Base-by-base conservation (phyloP, 2,329 filamentous ascomycete genomes). In the Fusarium torulosum region DNA sequence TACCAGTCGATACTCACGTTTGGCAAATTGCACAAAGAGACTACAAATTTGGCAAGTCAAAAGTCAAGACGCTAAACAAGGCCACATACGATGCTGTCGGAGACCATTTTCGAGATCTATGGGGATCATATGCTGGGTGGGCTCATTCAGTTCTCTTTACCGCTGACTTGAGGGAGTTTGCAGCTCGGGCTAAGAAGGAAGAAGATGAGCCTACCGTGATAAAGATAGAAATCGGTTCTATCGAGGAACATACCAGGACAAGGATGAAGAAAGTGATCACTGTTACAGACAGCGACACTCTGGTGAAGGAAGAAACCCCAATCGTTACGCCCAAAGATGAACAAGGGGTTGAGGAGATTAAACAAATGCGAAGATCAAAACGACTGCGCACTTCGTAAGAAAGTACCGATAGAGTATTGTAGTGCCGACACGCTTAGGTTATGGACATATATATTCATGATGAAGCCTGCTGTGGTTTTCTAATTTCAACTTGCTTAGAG, bases 11-110 rank as follows among this genome's bases (percentile, higher is more conserved):
- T 78, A 99, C 96, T 2, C 96, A 99, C 79, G 93, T 99, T 14
- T 98, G 94, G 95, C 94, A 98, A 81, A 98, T 99, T 75, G 96
- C 96, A 1, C 93, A 96, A 77, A 86, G 96, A 53, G 96, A 99
- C 78, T 99, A 99, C 80, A 94, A 90, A 60, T 97, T 99, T 73
- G 92, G 93, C 8, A 95, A 93, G 75, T 88, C 88, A 10, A 96
- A 94, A 75, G 91, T 79, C 63, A 95, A 94, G 75, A 95, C 93
- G 45, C 84, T 99, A 65, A 97, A 91, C 15, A 96, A 96, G 75
- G 87, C 86, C 40, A 94, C 93, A 66, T 98, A 99, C 74, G 90
- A 96, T 75, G 92, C 93, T 0, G 89, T 99, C 15, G 96, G 92
- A 1, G 92, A 97, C 66, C 91, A 96, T 73, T 99, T 99, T 74